phyloP scores from a whole-genome alignment of 208 protist genomes.

The Leishmania tarentolae region DNA sequence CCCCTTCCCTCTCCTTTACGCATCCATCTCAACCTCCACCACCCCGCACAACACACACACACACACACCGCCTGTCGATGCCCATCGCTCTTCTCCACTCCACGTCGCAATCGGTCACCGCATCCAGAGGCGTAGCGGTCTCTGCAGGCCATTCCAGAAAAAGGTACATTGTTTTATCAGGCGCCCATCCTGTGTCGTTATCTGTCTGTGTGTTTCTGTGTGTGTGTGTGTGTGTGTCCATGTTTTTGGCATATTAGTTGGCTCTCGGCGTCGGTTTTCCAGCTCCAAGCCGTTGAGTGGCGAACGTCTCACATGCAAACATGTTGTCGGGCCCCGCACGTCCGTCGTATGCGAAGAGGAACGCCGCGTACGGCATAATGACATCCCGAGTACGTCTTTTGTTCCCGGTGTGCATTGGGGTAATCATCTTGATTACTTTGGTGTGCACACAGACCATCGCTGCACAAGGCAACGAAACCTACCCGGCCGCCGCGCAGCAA shows the following conservation, averaged over 20 bases:
- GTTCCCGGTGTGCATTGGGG: background rate
- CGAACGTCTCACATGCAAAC: background rate
- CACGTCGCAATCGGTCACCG: background rate
- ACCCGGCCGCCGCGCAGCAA: background rate
- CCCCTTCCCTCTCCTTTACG: background rate
- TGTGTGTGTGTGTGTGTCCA: background rate
- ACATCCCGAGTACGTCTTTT: background rate
- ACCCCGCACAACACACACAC: background rate
- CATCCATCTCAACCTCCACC: background rate
- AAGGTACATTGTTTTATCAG: no score
- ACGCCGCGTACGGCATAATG: background rate
- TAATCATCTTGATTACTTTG: background rate
- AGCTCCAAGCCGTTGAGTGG: background rate
- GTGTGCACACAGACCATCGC: background rate
- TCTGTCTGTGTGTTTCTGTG: background rate
- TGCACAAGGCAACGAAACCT: background rate
- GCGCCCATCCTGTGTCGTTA: no score
- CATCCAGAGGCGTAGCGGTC: background rate
- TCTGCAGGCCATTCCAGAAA: no score
- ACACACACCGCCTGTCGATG: background rate
- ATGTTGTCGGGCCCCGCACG: background rate
- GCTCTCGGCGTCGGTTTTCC: background rate
- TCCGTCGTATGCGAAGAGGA: background rate
- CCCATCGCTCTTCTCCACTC: background rate
- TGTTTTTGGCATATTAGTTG: no score